These are phyloP conservation scores for Paecilomyces sp. DNA, from an alignment of 2,329 filamentous ascomycete genomes.

Conservation along the genomic window DNA sequence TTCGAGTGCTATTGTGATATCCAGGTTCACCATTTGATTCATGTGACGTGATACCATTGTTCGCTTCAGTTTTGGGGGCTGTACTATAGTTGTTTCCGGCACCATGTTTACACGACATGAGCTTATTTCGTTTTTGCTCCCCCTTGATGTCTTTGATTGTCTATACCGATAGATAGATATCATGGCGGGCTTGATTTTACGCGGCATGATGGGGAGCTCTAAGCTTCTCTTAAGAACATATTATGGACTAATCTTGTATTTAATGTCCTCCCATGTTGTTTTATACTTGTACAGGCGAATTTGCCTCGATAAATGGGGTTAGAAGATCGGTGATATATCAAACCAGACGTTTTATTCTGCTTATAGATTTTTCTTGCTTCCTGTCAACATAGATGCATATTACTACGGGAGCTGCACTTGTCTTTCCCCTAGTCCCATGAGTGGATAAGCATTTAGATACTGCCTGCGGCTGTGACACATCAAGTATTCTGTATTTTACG, in stretches of 20 bases:
- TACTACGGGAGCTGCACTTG: no score
- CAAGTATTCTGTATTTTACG: no score
- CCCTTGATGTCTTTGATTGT: slow-evolving; percentile 3
- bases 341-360: not conserved
- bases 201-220: not conserved
- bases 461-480: no score
- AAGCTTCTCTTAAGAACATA: not conserved
- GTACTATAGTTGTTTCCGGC: not conserved
- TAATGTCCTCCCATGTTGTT: not conserved
- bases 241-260: not conserved
- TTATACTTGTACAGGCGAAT: not conserved
- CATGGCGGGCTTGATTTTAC: not conserved
- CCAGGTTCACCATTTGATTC: not conserved
- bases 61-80: not conserved
- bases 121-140: not conserved
- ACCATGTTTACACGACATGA: not conserved
- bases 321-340: not conserved
- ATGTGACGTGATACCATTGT: not conserved
- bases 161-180: not conserved
- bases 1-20: not conserved
- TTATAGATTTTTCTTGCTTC: not conserved
- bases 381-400: no score
- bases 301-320: not conserved
- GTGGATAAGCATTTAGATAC: no score
- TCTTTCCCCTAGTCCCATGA: no score